These are phyloP conservation scores for Periglandula ipomoeae DNA, from an alignment of 2,329 filamentous ascomycete species.

Conservation along the genomic window DNA sequence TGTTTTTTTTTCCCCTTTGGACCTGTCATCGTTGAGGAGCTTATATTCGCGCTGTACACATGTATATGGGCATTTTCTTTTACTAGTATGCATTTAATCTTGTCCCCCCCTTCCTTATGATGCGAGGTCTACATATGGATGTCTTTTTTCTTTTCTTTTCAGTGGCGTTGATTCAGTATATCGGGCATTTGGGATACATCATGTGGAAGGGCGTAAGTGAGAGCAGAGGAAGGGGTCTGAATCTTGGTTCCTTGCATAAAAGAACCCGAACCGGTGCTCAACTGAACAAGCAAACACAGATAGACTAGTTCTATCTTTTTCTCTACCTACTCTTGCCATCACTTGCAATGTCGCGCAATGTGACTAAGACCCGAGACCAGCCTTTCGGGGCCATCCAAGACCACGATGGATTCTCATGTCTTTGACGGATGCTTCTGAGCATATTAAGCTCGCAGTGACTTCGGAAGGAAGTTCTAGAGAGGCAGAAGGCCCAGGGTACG, in stretches of 20 bases:
- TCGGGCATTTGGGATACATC: background rate
- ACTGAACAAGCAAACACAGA: background rate
- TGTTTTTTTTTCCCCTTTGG: no score
- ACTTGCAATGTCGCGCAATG: no score
- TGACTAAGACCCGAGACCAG: no score
- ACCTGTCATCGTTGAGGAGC: background rate
- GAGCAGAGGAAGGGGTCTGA: background rate
- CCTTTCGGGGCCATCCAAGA: no score
- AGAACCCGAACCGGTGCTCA: background rate
- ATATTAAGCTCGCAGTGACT: no score
- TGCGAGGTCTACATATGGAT: background rate
- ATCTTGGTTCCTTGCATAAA: background rate
- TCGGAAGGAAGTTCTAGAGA: no score
- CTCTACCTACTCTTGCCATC: no score
- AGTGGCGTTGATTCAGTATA: background rate
- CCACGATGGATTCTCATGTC: no score
- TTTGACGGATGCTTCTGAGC: no score
- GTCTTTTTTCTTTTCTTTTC: background rate
- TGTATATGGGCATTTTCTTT: no score
- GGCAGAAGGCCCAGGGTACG: no score
- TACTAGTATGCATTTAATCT: background rate
- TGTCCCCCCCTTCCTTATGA: background rate
- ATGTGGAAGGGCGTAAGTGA: background rate
- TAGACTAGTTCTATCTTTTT: background rate
- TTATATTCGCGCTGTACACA: no score